Base-by-base conservation (phyloP, 495 filamentous ascomycete genomes). In the Jackrogersella multiformis region DNA sequence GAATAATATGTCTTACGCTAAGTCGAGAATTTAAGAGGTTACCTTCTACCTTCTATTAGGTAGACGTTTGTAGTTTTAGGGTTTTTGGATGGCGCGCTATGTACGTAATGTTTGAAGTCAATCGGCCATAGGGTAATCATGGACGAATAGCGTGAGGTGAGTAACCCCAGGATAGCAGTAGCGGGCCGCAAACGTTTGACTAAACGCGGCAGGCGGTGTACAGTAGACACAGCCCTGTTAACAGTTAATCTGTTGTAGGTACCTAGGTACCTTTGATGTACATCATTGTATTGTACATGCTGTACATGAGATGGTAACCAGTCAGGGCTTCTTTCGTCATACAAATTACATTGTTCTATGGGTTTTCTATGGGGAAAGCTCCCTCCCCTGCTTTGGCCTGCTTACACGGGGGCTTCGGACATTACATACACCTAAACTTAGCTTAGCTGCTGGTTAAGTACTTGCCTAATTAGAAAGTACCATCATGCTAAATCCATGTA, bases 391-490 rank as follows among this genome's bases (percentile, higher is more conserved):
- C 13, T 44, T 20, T 44, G 18, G 18, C 41, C 41, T 44, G 41
- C 41, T 44, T 62, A 36, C 24, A 54, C 66, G 66, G 66, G 16
- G 28, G 10, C 32, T n/a, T 64, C 66, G 66, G 66, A 64, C 66
- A 69, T 69, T 69, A 69, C 60, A 45, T 55, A 38, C 13, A 15
- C 21, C 28, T 39, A 38, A 52, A 38, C 38, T 35, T 44, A 35
- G 38, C 52, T 56, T 55, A 62, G 60, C 18, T 48, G 64, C 60
- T 69, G 38, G 42, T 56, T 55, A 62, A 52, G 30, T 48, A 69
- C 60, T 69, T 69, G 66, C 66, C 61, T 69, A 69, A 64, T 69
- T 59, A 64, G 56, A 56, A 24, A 39, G n/a, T n/a, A 46, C 1
- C 48, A 56, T 69, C 48, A 42, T 55, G 59, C 34, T 52, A 48